phyloP scores from a whole-genome alignment of 768 basidiomycete species.

The Trametes sanguinea region DNA sequence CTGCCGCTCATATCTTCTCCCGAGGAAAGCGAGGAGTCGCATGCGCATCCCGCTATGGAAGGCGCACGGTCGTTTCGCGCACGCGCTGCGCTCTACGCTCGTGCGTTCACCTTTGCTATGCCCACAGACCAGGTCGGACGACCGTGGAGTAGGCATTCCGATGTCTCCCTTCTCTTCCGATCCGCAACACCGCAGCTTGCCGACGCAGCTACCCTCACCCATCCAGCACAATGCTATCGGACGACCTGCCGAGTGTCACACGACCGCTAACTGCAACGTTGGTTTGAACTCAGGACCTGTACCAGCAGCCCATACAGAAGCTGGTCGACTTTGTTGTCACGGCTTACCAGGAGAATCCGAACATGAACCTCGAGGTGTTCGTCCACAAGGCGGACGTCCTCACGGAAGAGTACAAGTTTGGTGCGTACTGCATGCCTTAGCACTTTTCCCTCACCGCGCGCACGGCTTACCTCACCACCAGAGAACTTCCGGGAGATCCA shows the following conservation, averaged over 20 bases:
- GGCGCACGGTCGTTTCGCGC: constrained; percentile 14
- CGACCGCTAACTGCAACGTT: not conserved
- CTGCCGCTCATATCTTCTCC: not conserved
- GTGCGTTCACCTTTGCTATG: not conserved
- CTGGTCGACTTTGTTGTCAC: constrained; percentile 81
- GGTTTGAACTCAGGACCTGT: constrained; percentile 60
- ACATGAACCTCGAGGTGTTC: constrained; percentile 85
- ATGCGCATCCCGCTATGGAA: constrained; percentile 4
- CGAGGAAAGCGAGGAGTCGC: constrained; percentile 3
- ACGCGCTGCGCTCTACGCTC: constrained; percentile 4
- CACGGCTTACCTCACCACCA: constrained; percentile 31
- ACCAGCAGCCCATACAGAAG: constrained; percentile 80
- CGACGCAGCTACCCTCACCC: not conserved
- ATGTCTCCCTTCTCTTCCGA: not conserved
- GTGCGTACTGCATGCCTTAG: constrained; percentile 43
- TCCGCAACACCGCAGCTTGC: not conserved
- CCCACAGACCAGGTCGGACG: constrained; percentile 4
- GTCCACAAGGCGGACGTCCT: constrained; percentile 94
- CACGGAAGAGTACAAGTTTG: constrained; percentile 88
- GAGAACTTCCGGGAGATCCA: constrained; percentile 93
- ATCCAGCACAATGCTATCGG: not conserved
- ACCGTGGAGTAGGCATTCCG: not conserved
- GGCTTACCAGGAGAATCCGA: constrained; percentile 75
- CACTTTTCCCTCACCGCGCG: too few species aligned
- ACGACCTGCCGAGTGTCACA: not conserved